Percentiles rank a stretch among this genome's conserved stretches.
phyloP scores from a whole-genome alignment of 305 asterid genomes.

The Withania somnifera region DNA sequence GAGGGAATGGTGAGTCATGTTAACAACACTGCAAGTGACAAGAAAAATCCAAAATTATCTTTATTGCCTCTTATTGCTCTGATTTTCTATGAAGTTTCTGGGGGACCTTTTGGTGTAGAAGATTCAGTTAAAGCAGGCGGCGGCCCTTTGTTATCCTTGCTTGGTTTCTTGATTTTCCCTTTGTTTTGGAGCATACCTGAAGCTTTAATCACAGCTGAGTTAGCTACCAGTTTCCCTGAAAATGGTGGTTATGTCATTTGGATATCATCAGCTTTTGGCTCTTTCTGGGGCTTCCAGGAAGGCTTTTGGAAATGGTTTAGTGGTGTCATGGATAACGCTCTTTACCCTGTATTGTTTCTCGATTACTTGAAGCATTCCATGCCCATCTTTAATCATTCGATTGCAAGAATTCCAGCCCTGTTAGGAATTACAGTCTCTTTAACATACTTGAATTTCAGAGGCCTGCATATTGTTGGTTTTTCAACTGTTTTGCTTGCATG shows the following conservation, averaged over 20 bases:
- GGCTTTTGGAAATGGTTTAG: constrained; percentile 12
- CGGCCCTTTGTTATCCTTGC: constrained; percentile 6
- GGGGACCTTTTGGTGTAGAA: constrained; percentile 15
- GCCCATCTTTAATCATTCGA: background rate
- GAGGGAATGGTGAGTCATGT: constrained; percentile 7
- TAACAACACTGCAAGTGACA: background rate
- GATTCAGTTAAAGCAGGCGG: constrained; percentile 15
- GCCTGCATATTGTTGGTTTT: constrained; percentile 9
- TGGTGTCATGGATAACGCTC: constrained; percentile 7
- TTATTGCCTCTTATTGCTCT: constrained; percentile 11
- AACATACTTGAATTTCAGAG: constrained; percentile 5
- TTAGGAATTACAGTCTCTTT: background rate
- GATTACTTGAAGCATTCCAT: constrained; percentile 6
- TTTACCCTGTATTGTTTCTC: constrained; percentile 2
- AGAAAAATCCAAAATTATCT: constrained; percentile 1
- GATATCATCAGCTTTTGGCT: constrained; percentile 12
- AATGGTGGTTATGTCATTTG: constrained; percentile 18
- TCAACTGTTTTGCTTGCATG: constrained; percentile 7
- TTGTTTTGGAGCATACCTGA: constrained; percentile 13
- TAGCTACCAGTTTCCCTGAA: constrained; percentile 13
- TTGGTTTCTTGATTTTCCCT: constrained; percentile 14
- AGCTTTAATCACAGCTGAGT: constrained; percentile 11
- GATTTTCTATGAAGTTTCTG: constrained; percentile 14
- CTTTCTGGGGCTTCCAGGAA: constrained; percentile 6
- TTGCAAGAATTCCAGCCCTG: constrained; percentile 1